Percentiles rank a stretch among this genome's conserved stretches.
Evolutionary conservation across 2,329 filamentous ascomycete species (phyloP).

Genomic region (Calonectria naviculata): DNA sequence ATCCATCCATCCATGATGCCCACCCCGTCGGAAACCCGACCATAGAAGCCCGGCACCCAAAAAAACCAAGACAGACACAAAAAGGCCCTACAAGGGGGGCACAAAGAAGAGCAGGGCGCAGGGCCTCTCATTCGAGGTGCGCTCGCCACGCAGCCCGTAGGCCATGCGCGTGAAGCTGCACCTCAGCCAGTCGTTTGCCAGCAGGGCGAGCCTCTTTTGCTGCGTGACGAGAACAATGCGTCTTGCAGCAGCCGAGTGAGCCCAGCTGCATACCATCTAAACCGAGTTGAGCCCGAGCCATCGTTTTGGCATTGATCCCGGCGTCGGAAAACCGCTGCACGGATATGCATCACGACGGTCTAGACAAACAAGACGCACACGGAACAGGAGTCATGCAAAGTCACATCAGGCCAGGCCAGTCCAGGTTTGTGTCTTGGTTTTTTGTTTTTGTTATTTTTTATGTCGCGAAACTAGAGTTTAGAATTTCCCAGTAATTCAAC

Average conservation of each 20-base stretch:
- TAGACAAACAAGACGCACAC: conserved; percentile 15
- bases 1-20: too few relatives aligned
- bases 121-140: background rate
- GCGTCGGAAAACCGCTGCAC: background rate
- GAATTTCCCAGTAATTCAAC: conserved; percentile 28
- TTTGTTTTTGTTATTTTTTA: conserved; percentile 2
- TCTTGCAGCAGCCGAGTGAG: conserved; percentile 4
- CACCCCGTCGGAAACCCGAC: too few relatives aligned
- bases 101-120: background rate
- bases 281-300: conserved; percentile 2
- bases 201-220: conserved; percentile 9
- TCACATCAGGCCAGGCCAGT: too few relatives aligned
- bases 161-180: conserved; percentile 9
- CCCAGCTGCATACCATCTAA: conserved; percentile 5
- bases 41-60: conserved; percentile 20
- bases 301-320: conserved; percentile 4
- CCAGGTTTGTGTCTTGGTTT: conserved; percentile 13
- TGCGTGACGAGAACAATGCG: conserved; percentile 6
- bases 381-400: too few relatives aligned
- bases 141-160: conserved; percentile 11
- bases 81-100: background rate
- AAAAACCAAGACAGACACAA: background rate
- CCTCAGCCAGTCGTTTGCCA: conserved; percentile 19
- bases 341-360: conserved; percentile 8
- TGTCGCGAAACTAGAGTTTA: conserved; percentile 30